A percentile compares a stretch with the other conserved stretches of the same genome.
phyloP scores from a whole-genome alignment of 2,329 filamentous ascomycete genomes.

The Cylindrodendrum hubeiense region DNA sequence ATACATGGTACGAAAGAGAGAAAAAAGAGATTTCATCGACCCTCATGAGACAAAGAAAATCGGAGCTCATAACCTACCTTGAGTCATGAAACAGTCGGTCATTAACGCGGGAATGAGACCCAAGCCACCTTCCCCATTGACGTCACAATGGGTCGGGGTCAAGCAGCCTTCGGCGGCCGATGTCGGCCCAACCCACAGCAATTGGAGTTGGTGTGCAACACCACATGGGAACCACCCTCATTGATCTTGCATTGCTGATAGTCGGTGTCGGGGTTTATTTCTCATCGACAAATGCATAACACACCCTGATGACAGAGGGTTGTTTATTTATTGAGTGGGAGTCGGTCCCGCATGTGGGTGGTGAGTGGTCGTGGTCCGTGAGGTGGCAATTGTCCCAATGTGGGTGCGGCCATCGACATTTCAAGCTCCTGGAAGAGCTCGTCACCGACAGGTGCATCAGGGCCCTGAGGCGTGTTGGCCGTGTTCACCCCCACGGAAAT shows the following conservation, averaged over 20 bases:
- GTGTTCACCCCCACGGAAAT: background rate
- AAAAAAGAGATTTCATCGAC: background rate
- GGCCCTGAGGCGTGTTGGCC: background rate
- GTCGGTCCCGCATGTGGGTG: conserved; percentile 5
- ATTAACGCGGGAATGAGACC: background rate
- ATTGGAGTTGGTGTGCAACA: background rate
- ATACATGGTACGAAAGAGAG: background rate
- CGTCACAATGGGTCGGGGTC: background rate
- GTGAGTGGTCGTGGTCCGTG: background rate
- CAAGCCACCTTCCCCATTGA: background rate
- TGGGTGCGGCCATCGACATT: background rate
- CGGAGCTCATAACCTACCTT: background rate
- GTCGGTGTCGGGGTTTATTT: background rate
- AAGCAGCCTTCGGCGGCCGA: background rate
- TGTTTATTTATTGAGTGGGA: conserved; percentile 9
- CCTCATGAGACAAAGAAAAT: background rate
- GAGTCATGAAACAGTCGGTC: background rate
- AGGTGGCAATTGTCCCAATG: background rate
- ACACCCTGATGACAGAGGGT: background rate
- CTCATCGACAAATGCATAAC: background rate
- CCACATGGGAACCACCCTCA: background rate
- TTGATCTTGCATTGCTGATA: background rate
- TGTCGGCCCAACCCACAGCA: background rate
- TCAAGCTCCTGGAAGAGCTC: conserved; percentile 7
- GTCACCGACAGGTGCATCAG: background rate